Evolutionary conservation across 306 rosid species (phyloP).

Genomic region (Nissolia schottii): DNA sequence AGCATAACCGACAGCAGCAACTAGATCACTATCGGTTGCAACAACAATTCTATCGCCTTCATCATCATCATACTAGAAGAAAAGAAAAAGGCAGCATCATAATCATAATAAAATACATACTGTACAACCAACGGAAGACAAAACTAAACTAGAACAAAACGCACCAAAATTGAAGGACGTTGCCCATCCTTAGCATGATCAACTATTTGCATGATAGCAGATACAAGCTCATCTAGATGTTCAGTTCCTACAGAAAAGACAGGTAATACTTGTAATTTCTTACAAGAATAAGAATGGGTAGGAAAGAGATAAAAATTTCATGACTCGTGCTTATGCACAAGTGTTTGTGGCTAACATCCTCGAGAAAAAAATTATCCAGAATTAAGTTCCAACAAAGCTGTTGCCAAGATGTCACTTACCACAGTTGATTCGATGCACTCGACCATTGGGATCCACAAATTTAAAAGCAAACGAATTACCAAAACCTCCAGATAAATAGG

Average conservation of each 20-base stretch:
- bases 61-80: conserved; percentile 75
- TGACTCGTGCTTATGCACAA: not conserved
- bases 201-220: conserved; percentile 60
- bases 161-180: conserved; percentile 63
- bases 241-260: conserved; percentile 56
- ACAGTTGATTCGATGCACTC: conserved; percentile 71
- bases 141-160: conserved; percentile 18
- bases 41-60: conserved; percentile 87
- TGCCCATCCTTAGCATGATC: conserved; percentile 44
- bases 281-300: not conserved
- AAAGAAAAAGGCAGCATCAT: not conserved
- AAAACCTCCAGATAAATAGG: conserved; percentile 71
- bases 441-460: conserved; percentile 84
- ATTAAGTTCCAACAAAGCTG: conserved; percentile 1
- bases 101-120: conserved; percentile 6
- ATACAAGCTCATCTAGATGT: conserved; percentile 63
- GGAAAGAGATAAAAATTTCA: not conserved
- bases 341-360: not conserved
- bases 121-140: not conserved
- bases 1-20: conserved; percentile 72
- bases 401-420: conserved; percentile 50
- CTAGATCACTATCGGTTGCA: conserved; percentile 65
- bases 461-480: conserved; percentile 77
- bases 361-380: not conserved
- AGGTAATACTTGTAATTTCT: not conserved